These are phyloP conservation scores for Cytidiella melzeri DNA, from an alignment of 768 basidiomycete species.

Conservation along the genomic window DNA sequence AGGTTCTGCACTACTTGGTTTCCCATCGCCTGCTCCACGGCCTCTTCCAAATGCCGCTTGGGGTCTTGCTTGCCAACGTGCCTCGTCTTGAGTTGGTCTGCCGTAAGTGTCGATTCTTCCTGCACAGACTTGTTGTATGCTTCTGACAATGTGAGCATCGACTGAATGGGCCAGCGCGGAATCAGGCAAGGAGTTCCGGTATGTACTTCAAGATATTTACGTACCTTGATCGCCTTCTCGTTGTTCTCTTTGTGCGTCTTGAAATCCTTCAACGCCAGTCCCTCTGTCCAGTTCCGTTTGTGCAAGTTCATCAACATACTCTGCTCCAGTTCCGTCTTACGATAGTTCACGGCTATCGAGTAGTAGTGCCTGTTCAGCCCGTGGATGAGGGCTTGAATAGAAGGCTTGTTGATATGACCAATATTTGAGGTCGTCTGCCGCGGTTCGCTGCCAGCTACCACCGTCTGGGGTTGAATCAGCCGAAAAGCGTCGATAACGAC, in stretches of 20 bases:
- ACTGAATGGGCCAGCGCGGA: slow-evolving; percentile 35
- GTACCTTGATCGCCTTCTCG: slow-evolving; percentile 91
- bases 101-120: slow-evolving; percentile 92
- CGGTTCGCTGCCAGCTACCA: slow-evolving; percentile 89
- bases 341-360: slow-evolving; percentile 94
- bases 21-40: slow-evolving; percentile 96
- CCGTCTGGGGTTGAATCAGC: slow-evolving; percentile 85
- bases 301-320: slow-evolving; percentile 99
- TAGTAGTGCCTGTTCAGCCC: slow-evolving; percentile 98
- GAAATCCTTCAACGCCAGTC: slow-evolving; percentile 88
- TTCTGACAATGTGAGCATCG: slow-evolving; percentile 89
- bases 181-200: slow-evolving; percentile 1
- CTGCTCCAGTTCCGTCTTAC: slow-evolving; percentile 97
- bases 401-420: slow-evolving; percentile 98
- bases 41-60: slow-evolving; percentile 95
- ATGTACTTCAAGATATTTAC: slow-evolving; percentile 16
- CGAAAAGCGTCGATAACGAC: slow-evolving; percentile 99
- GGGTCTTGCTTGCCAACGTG: slow-evolving; percentile 98
- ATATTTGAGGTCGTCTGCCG: slow-evolving; percentile 98
- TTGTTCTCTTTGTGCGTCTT: slow-evolving; percentile 81
- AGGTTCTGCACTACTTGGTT: slow-evolving; percentile 95
- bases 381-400: slow-evolving; percentile 96
- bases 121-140: slow-evolving; percentile 98
- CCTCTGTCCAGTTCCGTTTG: slow-evolving; percentile 99
- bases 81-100: slow-evolving; percentile 92